These are phyloP conservation scores for Ilyonectria robusta DNA, from an alignment of 2,329 filamentous ascomycete genomes.

Conservation along the genomic window DNA sequence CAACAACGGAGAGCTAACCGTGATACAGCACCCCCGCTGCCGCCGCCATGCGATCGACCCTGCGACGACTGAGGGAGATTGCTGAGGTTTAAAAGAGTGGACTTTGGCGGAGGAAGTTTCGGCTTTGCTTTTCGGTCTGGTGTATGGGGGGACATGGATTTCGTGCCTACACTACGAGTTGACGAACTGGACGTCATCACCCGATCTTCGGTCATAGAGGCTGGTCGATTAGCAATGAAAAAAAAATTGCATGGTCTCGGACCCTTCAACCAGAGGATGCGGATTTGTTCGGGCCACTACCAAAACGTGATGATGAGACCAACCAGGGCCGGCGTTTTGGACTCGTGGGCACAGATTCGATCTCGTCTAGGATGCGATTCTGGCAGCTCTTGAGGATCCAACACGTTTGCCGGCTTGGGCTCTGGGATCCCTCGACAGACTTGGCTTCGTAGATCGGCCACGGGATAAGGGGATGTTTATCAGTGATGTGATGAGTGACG, in stretches of 20 bases:
- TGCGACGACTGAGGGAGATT: slow-evolving; percentile 97
- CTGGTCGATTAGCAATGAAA: slow-evolving; percentile 61
- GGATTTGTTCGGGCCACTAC: slow-evolving; percentile 8
- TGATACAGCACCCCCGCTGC: slow-evolving; percentile 86
- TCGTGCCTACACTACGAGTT: slow-evolving; percentile 60
- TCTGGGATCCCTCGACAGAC: not conserved
- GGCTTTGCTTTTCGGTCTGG: slow-evolving; percentile 63
- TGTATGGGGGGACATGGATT: slow-evolving; percentile 62
- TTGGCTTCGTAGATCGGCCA: not conserved
- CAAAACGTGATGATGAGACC: slow-evolving; percentile 27
- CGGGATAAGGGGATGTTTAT: not conserved
- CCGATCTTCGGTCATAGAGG: slow-evolving; percentile 58
- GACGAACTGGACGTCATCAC: slow-evolving; percentile 59
- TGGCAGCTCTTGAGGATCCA: not conserved
- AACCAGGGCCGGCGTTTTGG: slow-evolving; percentile 23
- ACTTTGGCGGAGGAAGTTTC: slow-evolving; percentile 52
- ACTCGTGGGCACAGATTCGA: slow-evolving; percentile 7
- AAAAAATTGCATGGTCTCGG: slow-evolving; percentile 56
- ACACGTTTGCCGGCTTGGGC: not conserved
- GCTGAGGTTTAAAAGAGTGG: slow-evolving; percentile 83
- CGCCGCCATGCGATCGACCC: slow-evolving; percentile 94
- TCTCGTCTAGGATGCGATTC: not conserved
- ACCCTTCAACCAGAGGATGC: slow-evolving; percentile 44
- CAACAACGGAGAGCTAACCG: slow-evolving; percentile 46
- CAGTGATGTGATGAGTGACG: not conserved